These are phyloP conservation scores for Microcyclospora pomicola DNA, from an alignment of 2,329 filamentous ascomycete genomes.

Conservation along the genomic window DNA sequence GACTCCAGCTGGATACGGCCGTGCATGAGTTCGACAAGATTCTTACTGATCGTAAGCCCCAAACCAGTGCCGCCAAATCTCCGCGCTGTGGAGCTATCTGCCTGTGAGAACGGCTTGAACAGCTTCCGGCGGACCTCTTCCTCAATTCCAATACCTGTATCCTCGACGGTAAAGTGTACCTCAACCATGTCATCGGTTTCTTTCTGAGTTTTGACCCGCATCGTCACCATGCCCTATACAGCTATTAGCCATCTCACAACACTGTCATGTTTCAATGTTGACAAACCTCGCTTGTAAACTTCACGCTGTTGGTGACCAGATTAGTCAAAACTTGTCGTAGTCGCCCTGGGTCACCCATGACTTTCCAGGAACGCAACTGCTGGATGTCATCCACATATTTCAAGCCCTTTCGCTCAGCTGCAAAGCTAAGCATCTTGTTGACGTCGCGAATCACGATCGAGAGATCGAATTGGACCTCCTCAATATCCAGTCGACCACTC, in stretches of 20 bases:
- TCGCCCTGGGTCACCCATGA: slow-evolving; percentile 74
- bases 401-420: slow-evolving; percentile 65
- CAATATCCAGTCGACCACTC: slow-evolving; percentile 61
- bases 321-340: slow-evolving; percentile 75
- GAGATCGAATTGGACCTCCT: slow-evolving; percentile 67
- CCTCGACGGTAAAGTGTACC: slow-evolving; percentile 58
- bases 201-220: slow-evolving; percentile 49
- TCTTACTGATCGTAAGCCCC: slow-evolving; percentile 69
- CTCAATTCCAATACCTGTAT: slow-evolving; percentile 71
- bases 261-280: no score
- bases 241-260: no score
- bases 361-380: slow-evolving; percentile 53
- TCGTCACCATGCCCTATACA: slow-evolving; percentile 44
- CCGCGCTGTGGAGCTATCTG: slow-evolving; percentile 64
- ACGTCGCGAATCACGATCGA: slow-evolving; percentile 64
- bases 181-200: slow-evolving; percentile 52
- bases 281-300: slow-evolving; percentile 48
- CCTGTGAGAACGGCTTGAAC: slow-evolving; percentile 72
- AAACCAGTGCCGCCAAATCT: slow-evolving; percentile 69
- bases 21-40: slow-evolving; percentile 65
- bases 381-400: slow-evolving; percentile 53
- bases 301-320: slow-evolving; percentile 62
- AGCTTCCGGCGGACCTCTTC: slow-evolving; percentile 59
- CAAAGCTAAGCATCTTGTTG: slow-evolving; percentile 76
- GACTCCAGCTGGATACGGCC: slow-evolving; percentile 61